These are phyloP conservation scores for Russula earlei DNA, from an alignment of 768 basidiomycete species.

Conservation along the genomic window DNA sequence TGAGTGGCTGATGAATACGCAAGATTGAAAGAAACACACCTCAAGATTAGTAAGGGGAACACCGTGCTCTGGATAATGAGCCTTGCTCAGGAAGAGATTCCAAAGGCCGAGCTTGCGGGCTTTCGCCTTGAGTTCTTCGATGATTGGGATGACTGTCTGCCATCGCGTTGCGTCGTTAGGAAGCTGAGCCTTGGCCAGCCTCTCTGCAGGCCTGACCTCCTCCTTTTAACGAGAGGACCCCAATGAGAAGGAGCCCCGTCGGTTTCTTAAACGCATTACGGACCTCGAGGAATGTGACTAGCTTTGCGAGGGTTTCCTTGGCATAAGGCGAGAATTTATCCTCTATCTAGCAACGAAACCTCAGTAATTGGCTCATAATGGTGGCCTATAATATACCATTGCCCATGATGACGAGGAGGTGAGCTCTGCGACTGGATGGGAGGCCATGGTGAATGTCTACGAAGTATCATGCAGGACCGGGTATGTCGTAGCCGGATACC, in stretches of 20 bases:
- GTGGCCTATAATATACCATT: conserved; percentile 41
- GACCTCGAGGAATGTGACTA: conserved; percentile 81
- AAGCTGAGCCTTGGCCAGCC: conserved; percentile 72
- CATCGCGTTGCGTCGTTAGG: conserved; percentile 70
- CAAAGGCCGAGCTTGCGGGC: conserved; percentile 87
- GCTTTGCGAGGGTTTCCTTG: conserved; percentile 75
- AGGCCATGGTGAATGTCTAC: conserved; percentile 34
- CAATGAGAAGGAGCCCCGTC: neutral
- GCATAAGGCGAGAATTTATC: conserved; percentile 89
- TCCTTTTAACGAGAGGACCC: conserved; percentile 40
- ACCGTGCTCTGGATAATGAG: conserved; percentile 84
- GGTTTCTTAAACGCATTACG: conserved; percentile 8
- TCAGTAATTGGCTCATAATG: neutral
- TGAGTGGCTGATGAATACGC: neutral
- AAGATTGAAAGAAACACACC: conserved; percentile 33
- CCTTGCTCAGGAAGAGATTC: conserved; percentile 95
- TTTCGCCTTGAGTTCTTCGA: conserved; percentile 78
- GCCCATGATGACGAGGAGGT: conserved; percentile 85
- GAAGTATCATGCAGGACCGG: too few relatives aligned
- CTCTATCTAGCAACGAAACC: conserved; percentile 48
- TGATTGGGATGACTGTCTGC: conserved; percentile 72
- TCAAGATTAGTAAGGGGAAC: conserved; percentile 91
- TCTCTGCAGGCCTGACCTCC: conserved; percentile 75
- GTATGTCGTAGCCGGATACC: too few relatives aligned
- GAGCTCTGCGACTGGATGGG: conserved; percentile 65